phyloP scores from a whole-genome alignment of 2,329 filamentous ascomycete genomes.

The Chaetomiaceae sp. region DNA sequence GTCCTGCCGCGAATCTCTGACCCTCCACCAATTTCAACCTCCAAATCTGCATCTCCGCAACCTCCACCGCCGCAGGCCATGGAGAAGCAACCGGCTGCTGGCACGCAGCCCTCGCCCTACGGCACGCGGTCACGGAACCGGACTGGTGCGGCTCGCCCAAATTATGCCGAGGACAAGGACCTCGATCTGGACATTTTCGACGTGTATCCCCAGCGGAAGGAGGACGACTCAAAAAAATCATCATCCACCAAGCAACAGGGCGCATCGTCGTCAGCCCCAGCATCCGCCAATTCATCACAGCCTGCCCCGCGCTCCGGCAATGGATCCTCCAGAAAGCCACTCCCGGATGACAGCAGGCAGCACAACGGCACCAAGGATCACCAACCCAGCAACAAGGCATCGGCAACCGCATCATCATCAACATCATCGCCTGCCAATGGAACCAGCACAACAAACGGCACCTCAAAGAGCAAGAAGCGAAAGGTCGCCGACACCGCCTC shows the following conservation, averaged over 20 bases:
- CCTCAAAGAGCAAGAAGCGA: constrained; percentile 70
- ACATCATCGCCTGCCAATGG: constrained; percentile 13
- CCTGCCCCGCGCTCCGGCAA: constrained; percentile 25
- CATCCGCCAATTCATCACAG: constrained; percentile 21
- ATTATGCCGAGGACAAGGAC: constrained; percentile 94
- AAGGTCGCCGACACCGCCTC: constrained; percentile 59
- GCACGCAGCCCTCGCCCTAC: constrained; percentile 63
- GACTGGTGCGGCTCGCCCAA: constrained; percentile 71
- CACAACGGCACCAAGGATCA: constrained; percentile 38
- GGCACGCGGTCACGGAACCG: constrained; percentile 93
- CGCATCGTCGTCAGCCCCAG: constrained; percentile 17
- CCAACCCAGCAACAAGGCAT: constrained; percentile 3
- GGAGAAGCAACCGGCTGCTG: constrained; percentile 44
- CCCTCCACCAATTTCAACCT: constrained; percentile 20
- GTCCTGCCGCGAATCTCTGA: constrained; percentile 33
- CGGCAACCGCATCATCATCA: constrained; percentile 3
- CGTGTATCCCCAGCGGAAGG: constrained; percentile 52
- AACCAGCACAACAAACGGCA: constrained; percentile 39
- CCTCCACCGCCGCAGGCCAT: constrained; percentile 31
- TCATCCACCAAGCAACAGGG: constrained; percentile 35
- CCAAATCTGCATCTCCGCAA: constrained; percentile 32
- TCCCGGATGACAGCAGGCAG: constrained; percentile 36
- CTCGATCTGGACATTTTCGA: constrained; percentile 84
- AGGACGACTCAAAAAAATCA: constrained; percentile 55
- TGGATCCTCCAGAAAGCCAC: constrained; percentile 29